Evolutionary conservation across 2,329 filamentous ascomycete genomes (phyloP).

Genomic region (Pseudopithomyces chartarum): DNA sequence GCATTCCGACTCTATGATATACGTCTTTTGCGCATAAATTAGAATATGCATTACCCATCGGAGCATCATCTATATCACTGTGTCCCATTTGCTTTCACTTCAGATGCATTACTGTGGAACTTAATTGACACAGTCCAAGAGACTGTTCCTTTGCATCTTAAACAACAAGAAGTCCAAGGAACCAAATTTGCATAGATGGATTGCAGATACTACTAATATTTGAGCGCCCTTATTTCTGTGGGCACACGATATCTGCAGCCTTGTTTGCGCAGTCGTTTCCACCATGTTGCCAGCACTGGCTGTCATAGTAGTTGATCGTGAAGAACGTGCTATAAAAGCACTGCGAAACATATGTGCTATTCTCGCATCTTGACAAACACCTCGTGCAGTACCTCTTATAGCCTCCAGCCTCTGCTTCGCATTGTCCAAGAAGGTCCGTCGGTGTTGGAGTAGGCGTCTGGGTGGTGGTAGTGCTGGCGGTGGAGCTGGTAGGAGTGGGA

Average conservation of each 20-base stretch:
- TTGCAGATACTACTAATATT: too few species aligned
- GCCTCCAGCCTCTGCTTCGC: neutral
- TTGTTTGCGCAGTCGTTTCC: conserved; percentile 1
- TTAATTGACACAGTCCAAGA: too few species aligned
- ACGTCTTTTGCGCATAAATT: too few species aligned
- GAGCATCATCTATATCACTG: too few species aligned
- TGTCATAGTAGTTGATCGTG: conserved; percentile 3
- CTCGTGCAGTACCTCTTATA: neutral
- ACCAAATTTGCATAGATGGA: too few species aligned
- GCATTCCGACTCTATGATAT: too few species aligned
- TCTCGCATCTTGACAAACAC: neutral
- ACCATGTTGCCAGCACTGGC: conserved; percentile 7
- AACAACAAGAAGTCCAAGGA: too few species aligned
- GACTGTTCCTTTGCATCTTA: too few species aligned
- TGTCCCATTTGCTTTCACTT: too few species aligned
- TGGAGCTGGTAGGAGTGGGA: neutral
- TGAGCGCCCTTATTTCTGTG: neutral
- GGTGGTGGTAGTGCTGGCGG: neutral
- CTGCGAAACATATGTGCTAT: neutral
- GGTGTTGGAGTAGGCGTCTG: neutral
- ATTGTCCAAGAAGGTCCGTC: neutral
- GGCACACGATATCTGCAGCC: conserved; percentile 2
- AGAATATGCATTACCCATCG: too few species aligned
- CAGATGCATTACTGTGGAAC: too few species aligned
- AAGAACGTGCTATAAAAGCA: neutral